Evolutionary conservation across 225 moss, liverwort and hornwort species (phyloP).

Genomic region (Bryum argenteum): DNA sequence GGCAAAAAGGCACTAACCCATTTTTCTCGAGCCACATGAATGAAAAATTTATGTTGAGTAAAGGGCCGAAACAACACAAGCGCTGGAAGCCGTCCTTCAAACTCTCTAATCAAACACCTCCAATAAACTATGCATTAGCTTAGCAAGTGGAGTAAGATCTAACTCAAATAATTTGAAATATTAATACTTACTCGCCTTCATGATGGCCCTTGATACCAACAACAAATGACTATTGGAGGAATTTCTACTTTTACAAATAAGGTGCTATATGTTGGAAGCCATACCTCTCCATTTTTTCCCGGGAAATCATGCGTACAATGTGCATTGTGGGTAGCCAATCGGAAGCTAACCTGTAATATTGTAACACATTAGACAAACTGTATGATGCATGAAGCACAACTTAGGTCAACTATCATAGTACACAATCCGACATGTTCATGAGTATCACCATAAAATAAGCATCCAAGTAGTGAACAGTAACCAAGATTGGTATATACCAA

Average conservation of each 20-base stretch:
- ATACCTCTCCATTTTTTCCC: conserved; percentile 97
- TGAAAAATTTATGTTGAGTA: conserved; percentile 64
- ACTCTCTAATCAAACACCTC: no score
- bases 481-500: conserved; percentile 12
- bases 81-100: no score
- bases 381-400: background rate
- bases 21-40: conserved; percentile 76
- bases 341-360: conserved; percentile 73
- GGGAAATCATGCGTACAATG: conserved; percentile 96
- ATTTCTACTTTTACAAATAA: conserved; percentile 3
- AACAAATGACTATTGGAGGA: conserved; percentile 18
- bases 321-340: conserved; percentile 98
- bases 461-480: conserved; percentile 12
- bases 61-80: conserved; percentile 62
- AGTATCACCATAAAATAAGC: conserved; percentile 6
- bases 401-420: background rate
- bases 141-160: background rate
- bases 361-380: conserved; percentile 30
- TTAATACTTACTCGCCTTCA: background rate
- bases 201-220: conserved; percentile 13
- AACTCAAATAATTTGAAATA: conserved; percentile 22
- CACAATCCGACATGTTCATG: background rate
- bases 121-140: background rate
- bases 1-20: conserved; percentile 38
- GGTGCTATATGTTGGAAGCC: conserved; percentile 20